phyloP scores from a whole-genome alignment of 176 grass and related monocot species.

The Bromus sterilis region DNA sequence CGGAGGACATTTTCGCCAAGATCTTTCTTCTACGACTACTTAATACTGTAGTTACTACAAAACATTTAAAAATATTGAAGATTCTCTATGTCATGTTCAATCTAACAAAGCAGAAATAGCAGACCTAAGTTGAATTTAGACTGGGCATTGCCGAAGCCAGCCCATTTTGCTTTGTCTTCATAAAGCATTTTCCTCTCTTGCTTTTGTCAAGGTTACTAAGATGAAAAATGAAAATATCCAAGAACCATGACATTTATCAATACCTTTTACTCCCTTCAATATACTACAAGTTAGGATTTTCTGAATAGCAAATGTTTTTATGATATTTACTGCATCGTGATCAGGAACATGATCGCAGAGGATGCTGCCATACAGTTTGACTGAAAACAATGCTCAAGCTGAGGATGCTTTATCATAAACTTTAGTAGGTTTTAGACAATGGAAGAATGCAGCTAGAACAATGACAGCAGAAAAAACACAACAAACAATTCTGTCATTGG shows the following conservation, averaged over 20 bases:
- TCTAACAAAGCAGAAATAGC: background rate
- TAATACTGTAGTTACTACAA: background rate
- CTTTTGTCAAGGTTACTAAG: background rate
- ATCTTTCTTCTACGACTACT: background rate
- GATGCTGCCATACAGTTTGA: too few species aligned
- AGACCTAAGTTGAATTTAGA: background rate
- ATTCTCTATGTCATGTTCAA: background rate
- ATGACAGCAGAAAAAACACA: background rate
- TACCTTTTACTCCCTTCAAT: background rate
- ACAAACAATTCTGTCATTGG: background rate
- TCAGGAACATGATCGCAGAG: background rate
- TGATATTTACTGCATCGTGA: too few species aligned
- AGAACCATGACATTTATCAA: background rate
- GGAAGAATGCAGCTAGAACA: background rate
- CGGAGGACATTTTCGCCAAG: background rate
- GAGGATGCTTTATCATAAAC: background rate
- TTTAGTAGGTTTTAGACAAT: background rate
- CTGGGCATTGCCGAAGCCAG: background rate
- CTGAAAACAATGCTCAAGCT: too few species aligned
- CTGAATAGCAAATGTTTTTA: too few species aligned
- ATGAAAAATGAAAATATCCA: background rate
- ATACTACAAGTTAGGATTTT: too few species aligned
- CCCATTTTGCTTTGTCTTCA: background rate
- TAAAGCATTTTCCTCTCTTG: background rate
- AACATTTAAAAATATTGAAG: background rate